Evolutionary conservation across 1,284 basidiomycete species (phyloP).

Genomic region (Xerocomus minutiporus): DNA sequence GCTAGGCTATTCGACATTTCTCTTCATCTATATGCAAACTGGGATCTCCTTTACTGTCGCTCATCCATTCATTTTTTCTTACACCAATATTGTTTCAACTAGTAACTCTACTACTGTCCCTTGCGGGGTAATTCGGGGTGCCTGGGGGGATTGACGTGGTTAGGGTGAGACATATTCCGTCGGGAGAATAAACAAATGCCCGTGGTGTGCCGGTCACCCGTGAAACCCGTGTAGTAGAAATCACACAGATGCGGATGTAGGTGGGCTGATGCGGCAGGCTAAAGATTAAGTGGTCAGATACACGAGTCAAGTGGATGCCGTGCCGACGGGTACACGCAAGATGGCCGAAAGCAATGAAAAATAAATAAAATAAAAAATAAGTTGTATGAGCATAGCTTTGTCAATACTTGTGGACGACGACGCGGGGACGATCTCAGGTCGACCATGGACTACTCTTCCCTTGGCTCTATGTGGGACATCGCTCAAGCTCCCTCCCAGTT

Average conservation of each 20-base stretch:
- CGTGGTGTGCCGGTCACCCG: not conserved
- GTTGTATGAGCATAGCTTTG: not conserved
- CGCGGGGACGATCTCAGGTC: constrained; percentile 3
- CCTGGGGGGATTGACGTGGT: not conserved
- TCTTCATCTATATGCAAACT: constrained; percentile 2
- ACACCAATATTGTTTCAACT: not conserved
- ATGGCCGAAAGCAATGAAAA: constrained; percentile 4
- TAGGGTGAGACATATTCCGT: not conserved
- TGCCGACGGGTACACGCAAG: constrained; percentile 5
- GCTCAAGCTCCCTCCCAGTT: constrained; percentile 52
- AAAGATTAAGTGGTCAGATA: not conserved
- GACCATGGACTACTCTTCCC: constrained; percentile 27
- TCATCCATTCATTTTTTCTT: not conserved
- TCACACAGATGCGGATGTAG: not conserved
- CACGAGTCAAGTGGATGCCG: not conserved
- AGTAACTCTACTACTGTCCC: not conserved
- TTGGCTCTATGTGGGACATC: constrained; percentile 61
- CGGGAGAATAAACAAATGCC: not conserved
- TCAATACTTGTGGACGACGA: not conserved
- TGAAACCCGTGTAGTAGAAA: not conserved
- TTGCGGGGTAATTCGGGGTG: not conserved
- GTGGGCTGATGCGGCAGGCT: not conserved
- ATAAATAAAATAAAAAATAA: not conserved
- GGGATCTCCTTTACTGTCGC: not conserved
- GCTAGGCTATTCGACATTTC: constrained; percentile 4